A percentile compares a stretch with the other conserved stretches of the same genome.
Evolutionary conservation across 805 yeast genomes (phyloP).

Genomic region (Ogataea wickerhamii): DNA sequence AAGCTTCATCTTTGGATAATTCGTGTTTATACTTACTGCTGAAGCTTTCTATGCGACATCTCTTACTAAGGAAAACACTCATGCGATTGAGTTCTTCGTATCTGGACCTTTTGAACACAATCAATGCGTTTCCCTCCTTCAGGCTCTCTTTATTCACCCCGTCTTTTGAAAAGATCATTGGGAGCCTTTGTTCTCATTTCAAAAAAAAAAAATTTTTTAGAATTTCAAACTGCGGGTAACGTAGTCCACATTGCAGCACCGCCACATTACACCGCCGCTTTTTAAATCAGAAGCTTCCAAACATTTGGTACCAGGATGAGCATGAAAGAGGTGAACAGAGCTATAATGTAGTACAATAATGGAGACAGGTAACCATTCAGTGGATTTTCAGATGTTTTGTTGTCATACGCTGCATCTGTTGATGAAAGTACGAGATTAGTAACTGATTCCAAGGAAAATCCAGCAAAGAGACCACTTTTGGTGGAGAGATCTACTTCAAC

Average conservation of each 20-base stretch:
- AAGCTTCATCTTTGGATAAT: no score
- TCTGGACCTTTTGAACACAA: no score
- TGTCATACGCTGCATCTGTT: not conserved
- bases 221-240: not conserved
- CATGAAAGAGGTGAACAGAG: not conserved
- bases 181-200: not conserved
- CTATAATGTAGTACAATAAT: slow-evolving; percentile 3
- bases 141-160: no score
- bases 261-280: not conserved
- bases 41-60: slow-evolving; percentile 38
- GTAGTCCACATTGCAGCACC: no score
- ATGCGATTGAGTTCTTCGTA: not conserved
- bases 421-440: not conserved
- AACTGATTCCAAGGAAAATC: not conserved
- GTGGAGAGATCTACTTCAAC: not conserved
- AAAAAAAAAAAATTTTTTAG: not conserved
- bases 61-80: not conserved
- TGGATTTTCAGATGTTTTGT: not conserved
- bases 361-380: not conserved
- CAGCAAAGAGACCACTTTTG: not conserved
- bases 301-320: not conserved
- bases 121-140: no score
- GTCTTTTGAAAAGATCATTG: not conserved
- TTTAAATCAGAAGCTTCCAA: not conserved
- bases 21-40: slow-evolving; percentile 37